phyloP scores from a whole-genome alignment of 768 basidiomycete genomes.

The Sarcomyxa edulis region DNA sequence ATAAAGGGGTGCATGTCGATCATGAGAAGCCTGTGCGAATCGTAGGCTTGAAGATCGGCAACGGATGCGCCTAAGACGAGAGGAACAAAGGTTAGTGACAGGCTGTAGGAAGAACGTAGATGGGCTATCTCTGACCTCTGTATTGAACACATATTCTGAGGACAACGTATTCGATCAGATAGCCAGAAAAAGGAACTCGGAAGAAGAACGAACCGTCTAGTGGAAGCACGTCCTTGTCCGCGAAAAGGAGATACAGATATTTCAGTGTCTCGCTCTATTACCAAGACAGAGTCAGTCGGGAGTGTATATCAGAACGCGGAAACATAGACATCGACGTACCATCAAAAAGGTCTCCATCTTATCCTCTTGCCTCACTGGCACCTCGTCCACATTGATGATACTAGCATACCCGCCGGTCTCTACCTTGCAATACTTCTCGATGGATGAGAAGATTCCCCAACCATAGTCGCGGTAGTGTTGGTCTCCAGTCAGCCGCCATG shows the following conservation, averaged over 20 bases:
- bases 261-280: conserved; percentile 82
- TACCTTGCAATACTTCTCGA: conserved; percentile 76
- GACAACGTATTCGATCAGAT: neutral
- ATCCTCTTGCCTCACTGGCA: conserved; percentile 67
- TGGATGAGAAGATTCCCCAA: conserved; percentile 87
- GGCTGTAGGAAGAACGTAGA: conserved; percentile 17
- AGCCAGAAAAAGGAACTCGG: neutral
- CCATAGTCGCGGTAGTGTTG: conserved; percentile 74
- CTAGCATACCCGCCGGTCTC: conserved; percentile 81
- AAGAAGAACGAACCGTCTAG: conserved; percentile 54
- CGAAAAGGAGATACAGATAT: conserved; percentile 86
- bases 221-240: conserved; percentile 66
- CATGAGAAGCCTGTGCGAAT: conserved; percentile 23
- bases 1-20: too few species aligned
- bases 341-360: conserved; percentile 96
- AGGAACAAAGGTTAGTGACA: neutral
- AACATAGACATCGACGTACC: conserved; percentile 35
- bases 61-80: conserved; percentile 23
- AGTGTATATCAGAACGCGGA: neutral
- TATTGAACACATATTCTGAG: conserved; percentile 86
- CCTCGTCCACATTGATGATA: conserved; percentile 78
- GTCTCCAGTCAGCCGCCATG: conserved; percentile 87
- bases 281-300: neutral
- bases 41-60: conserved; percentile 31
- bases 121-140: conserved; percentile 56